These are phyloP conservation scores for Salvia splendens DNA, from an alignment of 257 asterid species.

Conservation along the genomic window DNA sequence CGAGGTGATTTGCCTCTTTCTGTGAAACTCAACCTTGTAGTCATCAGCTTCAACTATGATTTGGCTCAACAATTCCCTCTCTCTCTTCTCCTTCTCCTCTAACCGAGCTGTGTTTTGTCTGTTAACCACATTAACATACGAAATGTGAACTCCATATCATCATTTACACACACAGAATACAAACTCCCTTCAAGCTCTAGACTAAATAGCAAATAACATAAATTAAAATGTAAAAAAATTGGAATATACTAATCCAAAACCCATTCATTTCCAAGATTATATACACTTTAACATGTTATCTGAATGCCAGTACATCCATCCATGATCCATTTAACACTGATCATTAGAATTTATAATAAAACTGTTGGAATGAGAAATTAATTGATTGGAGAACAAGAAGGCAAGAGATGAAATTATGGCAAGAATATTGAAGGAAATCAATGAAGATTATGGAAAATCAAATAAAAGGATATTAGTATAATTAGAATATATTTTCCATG, in stretches of 20 bases:
- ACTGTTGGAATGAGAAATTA: too few relatives aligned
- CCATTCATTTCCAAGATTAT: slow-evolving; percentile 3
- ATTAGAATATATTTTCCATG: too few relatives aligned
- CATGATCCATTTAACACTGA: neutral
- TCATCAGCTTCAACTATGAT: slow-evolving; percentile 69
- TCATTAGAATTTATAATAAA: neutral
- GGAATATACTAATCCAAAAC: neutral
- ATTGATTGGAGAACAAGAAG: too few relatives aligned
- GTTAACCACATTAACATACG: slow-evolving; percentile 29
- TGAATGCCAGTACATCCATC: neutral
- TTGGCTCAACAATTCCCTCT: slow-evolving; percentile 61
- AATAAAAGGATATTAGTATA: too few relatives aligned
- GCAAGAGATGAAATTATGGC: too few relatives aligned
- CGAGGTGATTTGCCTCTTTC: slow-evolving; percentile 52
- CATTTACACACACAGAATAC: neutral
- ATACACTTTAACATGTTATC: neutral
- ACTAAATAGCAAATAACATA: slow-evolving; percentile 1
- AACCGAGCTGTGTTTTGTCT: slow-evolving; percentile 65
- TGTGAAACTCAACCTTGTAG: slow-evolving; percentile 67
- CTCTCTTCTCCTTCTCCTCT: slow-evolving; percentile 78
- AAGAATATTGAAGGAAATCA: too few relatives aligned
- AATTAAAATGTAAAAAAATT: neutral
- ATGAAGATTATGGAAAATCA: too few relatives aligned
- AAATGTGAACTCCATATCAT: neutral
- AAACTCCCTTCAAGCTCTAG: neutral